These are phyloP conservation scores for Termitomyces bulborhizus DNA, from an alignment of 768 basidiomycete species.

Conservation along the genomic window DNA sequence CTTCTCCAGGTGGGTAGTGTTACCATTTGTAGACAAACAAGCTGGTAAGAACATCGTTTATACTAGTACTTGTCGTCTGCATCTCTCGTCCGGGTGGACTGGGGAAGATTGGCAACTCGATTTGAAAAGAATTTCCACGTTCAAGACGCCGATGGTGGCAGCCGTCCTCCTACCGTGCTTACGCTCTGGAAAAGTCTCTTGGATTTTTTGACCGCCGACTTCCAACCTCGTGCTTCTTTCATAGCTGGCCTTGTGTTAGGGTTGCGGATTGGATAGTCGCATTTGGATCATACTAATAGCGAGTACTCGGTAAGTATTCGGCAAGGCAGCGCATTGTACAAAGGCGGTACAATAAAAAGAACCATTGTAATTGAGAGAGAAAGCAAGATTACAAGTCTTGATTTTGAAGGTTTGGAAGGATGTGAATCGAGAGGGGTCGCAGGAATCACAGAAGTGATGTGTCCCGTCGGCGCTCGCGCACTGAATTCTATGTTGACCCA, in stretches of 20 bases:
- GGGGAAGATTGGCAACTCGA: conserved; percentile 53
- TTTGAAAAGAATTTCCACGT: conserved; percentile 76
- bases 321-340: no score
- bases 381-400: no score
- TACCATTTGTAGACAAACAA: neutral
- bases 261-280: conserved; percentile 63
- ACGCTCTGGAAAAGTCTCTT: conserved; percentile 63
- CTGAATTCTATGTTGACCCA: no score
- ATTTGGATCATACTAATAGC: neutral
- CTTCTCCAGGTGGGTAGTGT: conserved; percentile 68
- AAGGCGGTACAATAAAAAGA: no score
- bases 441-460: no score
- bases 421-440: no score
- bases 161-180: conserved; percentile 55
- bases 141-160: conserved; percentile 46
- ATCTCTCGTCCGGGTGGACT: conserved; percentile 74
- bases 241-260: conserved; percentile 79
- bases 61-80: conserved; percentile 72
- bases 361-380: no score
- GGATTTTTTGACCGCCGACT: conserved; percentile 87
- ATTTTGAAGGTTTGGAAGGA: no score
- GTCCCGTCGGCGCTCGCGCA: no score
- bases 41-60: neutral
- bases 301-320: no score
- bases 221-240: conserved; percentile 88